phyloP scores from a whole-genome alignment of 106 monocot species.

The Platanthera zijinensis region DNA sequence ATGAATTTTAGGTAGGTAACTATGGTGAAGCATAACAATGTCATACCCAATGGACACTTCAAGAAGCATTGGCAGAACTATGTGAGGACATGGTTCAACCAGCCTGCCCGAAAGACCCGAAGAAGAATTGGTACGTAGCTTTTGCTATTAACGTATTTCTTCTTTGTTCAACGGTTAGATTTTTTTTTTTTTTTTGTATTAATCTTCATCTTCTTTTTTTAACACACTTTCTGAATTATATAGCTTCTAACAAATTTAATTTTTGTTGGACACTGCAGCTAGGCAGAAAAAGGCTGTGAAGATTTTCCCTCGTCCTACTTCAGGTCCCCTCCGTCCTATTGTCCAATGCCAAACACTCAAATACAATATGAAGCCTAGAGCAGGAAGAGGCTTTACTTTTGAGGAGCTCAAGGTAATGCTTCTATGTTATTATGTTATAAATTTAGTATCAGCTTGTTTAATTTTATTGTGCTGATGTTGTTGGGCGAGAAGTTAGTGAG shows the following conservation, averaged over 20 bases:
- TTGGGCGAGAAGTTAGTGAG: too few species aligned
- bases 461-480: too few species aligned
- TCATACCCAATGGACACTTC: conserved; percentile 44
- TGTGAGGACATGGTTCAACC: conserved; percentile 66
- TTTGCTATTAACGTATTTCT: too few species aligned
- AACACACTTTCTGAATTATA: too few species aligned
- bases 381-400: conserved; percentile 49
- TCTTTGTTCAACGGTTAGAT: background rate
- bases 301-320: conserved; percentile 54
- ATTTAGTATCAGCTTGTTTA: too few species aligned
- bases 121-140: conserved; percentile 32
- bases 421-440: too few species aligned
- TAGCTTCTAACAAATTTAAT: too few species aligned
- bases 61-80: conserved; percentile 73
- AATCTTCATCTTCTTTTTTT: too few species aligned
- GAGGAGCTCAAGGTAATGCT: conserved; percentile 51
- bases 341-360: conserved; percentile 52
- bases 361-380: conserved; percentile 59
- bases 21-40: conserved; percentile 68
- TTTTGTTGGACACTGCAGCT: conserved; percentile 17
- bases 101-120: conserved; percentile 44
- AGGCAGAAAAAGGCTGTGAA: conserved; percentile 55
- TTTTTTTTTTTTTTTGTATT: too few species aligned
- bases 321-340: conserved; percentile 52
- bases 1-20: too few species aligned